phyloP scores from a whole-genome alignment of 208 protist genomes.

The Tetramitus jugosus region DNA sequence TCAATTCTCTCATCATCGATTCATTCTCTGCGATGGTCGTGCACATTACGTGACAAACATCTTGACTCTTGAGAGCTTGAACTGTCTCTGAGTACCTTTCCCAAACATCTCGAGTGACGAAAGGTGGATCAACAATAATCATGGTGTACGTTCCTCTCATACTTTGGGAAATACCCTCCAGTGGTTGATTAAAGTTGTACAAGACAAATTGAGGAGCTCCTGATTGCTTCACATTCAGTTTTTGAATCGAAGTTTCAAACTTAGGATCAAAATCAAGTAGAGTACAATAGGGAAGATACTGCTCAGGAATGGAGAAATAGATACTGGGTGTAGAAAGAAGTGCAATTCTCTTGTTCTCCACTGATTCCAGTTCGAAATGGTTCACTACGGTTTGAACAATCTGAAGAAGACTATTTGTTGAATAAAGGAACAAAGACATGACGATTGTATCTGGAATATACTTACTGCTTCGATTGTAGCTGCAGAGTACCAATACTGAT shows the following conservation, averaged over 20 bases:
- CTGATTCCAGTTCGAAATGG: slow-evolving; percentile 61
- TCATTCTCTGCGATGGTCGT: slow-evolving; percentile 76
- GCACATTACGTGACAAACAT: slow-evolving; percentile 65
- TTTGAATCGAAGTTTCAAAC: slow-evolving; percentile 37
- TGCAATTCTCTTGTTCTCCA: slow-evolving; percentile 47
- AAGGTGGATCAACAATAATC: slow-evolving; percentile 80
- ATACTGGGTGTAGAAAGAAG: slow-evolving; percentile 77
- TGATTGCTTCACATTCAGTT: slow-evolving; percentile 65
- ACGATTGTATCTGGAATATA: too few species aligned
- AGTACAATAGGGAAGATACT: slow-evolving; percentile 23
- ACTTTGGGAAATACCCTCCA: slow-evolving; percentile 59
- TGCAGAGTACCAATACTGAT: slow-evolving; percentile 87
- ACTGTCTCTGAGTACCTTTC: slow-evolving; percentile 55
- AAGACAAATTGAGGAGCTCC: slow-evolving; percentile 58
- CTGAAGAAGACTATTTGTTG: too few species aligned
- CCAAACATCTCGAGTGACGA: slow-evolving; percentile 81
- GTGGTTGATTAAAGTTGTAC: slow-evolving; percentile 66
- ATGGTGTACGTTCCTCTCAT: slow-evolving; percentile 68
- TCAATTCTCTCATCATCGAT: slow-evolving; percentile 50
- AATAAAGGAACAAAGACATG: too few species aligned
- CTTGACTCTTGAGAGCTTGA: not conserved
- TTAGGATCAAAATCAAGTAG: slow-evolving; percentile 23
- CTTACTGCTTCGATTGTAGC: slow-evolving; percentile 58
- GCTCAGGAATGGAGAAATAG: slow-evolving; percentile 61
- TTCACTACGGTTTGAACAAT: too few species aligned